Conservation (phyloP, 257 asterid species). For the Henckelia pumila region DNA sequence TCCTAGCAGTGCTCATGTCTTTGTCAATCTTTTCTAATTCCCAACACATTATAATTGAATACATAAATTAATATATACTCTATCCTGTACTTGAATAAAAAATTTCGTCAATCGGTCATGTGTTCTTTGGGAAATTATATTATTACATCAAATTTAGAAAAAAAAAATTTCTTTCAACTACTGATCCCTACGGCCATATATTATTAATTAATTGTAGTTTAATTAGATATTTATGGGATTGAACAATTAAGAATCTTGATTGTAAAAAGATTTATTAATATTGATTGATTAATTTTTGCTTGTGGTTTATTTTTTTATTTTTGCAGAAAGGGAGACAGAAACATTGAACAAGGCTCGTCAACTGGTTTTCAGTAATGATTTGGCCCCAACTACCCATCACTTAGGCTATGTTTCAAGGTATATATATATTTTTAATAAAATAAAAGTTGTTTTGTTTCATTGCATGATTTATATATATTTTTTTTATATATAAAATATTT, state of each 20-base stretch:
- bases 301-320: not conserved
- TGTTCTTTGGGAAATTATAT: too few species aligned
- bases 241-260: too few species aligned
- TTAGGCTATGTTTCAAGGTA: constrained; percentile 58
- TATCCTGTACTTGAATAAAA: too few species aligned
- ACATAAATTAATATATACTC: too few species aligned
- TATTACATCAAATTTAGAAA: too few species aligned
- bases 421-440: not conserved
- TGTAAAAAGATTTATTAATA: constrained; percentile 18
- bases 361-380: constrained; percentile 74
- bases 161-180: not conserved
- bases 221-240: too few species aligned
- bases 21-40: constrained; percentile 38
- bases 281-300: constrained; percentile 21
- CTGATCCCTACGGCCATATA: too few species aligned
- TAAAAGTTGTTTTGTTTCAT: not conserved
- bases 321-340: constrained; percentile 90
- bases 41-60: constrained; percentile 13
- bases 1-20: too few species aligned
- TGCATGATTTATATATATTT: not conserved
- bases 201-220: too few species aligned
- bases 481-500: not conserved
- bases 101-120: too few species aligned
- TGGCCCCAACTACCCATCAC: constrained; percentile 52
- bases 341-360: constrained; percentile 92